Percentiles rank a stretch among this genome's conserved stretches.
Conservation (phyloP, 2,329 filamentous ascomycete species). For the Penicillium brevicompactum region DNA sequence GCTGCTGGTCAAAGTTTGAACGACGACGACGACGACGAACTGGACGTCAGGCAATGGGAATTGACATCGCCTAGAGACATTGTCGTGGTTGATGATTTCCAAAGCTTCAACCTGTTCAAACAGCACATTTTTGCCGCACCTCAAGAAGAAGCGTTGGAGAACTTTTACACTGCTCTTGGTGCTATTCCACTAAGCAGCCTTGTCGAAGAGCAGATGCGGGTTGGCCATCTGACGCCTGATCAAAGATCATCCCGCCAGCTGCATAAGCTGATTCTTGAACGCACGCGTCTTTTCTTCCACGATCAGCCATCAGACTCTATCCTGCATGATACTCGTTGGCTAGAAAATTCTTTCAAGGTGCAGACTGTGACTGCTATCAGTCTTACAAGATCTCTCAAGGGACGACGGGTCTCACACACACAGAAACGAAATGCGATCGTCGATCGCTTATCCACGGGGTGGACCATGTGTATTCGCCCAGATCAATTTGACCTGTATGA, state of each 20-base stretch:
- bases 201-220: constrained; percentile 74
- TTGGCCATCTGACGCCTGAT: constrained; percentile 67
- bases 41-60: constrained; percentile 74
- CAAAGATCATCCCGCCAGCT: constrained; percentile 70
- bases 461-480: constrained; percentile 75
- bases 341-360: constrained; percentile 81
- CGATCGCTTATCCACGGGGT: constrained; percentile 58
- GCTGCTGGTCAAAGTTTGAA: constrained; percentile 43
- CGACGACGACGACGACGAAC: constrained; percentile 60
- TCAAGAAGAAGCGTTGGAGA: constrained; percentile 83
- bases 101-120: constrained; percentile 86
- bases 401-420: constrained; percentile 67
- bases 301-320: constrained; percentile 78
- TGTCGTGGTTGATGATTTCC: constrained; percentile 83
- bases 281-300: constrained; percentile 86
- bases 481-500: constrained; percentile 82
- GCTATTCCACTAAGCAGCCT: constrained; percentile 73
- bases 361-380: constrained; percentile 76
- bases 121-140: constrained; percentile 81
- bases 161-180: constrained; percentile 81
- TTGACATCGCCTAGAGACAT: constrained; percentile 72
- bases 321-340: constrained; percentile 84
- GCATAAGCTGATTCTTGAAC: constrained; percentile 80
- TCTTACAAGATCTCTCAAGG: constrained; percentile 73
- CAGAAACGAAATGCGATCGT: constrained; percentile 77